A percentile compares a stretch with the other conserved stretches of the same genome.
Evolutionary conservation across 352 stramenopile species (phyloP).

Genomic region (Phytophthora pistaciae): DNA sequence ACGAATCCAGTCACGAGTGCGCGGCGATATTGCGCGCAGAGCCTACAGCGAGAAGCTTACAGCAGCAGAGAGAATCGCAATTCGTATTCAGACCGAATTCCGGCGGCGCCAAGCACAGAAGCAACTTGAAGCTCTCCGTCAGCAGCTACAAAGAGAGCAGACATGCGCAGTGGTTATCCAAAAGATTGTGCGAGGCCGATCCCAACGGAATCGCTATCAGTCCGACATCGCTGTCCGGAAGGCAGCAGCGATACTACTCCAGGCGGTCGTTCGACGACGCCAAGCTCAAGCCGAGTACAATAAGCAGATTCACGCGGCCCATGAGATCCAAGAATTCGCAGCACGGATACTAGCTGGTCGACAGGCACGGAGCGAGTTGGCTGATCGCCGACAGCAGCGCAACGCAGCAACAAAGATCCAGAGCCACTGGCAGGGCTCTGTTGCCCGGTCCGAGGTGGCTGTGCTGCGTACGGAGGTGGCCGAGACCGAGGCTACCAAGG

Average conservation of each 20-base stretch:
- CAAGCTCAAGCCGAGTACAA: slow-evolving; percentile 39
- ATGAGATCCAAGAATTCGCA: slow-evolving; percentile 44
- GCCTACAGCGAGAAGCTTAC: slow-evolving; percentile 36
- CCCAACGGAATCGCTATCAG: slow-evolving; percentile 45
- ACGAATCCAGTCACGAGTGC: slow-evolving; percentile 51
- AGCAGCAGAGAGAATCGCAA: slow-evolving; percentile 38
- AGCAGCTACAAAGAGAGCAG: slow-evolving; percentile 32
- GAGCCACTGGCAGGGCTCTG: slow-evolving; percentile 36
- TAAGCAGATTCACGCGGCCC: slow-evolving; percentile 33
- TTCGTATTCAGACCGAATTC: slow-evolving; percentile 47
- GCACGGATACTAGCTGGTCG: slow-evolving; percentile 32
- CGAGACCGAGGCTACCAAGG: slow-evolving; percentile 6
- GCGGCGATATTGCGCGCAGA: slow-evolving; percentile 46
- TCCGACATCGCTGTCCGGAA: slow-evolving; percentile 29
- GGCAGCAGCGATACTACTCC: slow-evolving; percentile 42
- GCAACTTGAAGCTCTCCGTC: slow-evolving; percentile 29
- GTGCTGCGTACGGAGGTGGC: slow-evolving; percentile 9
- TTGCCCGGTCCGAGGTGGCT: slow-evolving; percentile 16
- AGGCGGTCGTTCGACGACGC: slow-evolving; percentile 45
- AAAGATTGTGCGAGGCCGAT: slow-evolving; percentile 44
- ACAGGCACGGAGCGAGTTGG: slow-evolving; percentile 21
- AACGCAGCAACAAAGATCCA: slow-evolving; percentile 42
- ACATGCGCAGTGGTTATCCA: slow-evolving; percentile 49
- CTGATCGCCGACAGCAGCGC: slow-evolving; percentile 21
- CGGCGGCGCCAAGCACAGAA: slow-evolving; percentile 45